phyloP scores from a whole-genome alignment of 1,284 basidiomycete genomes.

The Vanrija humicola region DNA sequence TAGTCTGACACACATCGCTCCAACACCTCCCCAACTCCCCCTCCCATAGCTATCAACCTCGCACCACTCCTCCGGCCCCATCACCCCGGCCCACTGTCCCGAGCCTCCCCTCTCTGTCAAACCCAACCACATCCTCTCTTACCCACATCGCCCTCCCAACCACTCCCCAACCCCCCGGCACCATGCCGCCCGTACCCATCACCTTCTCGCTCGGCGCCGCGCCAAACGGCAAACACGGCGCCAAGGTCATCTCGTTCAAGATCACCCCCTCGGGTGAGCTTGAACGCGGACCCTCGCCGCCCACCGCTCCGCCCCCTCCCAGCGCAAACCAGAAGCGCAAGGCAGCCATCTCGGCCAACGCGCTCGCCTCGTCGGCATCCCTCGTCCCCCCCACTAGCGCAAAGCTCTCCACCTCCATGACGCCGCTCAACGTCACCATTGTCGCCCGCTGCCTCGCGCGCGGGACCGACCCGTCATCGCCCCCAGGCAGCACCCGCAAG shows the following conservation, averaged over 20 bases:
- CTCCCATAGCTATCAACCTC: too few relatives aligned
- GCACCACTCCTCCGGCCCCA: not conserved
- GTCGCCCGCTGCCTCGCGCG: slow-evolving; percentile 29
- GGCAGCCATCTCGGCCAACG: slow-evolving; percentile 5
- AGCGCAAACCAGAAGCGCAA: slow-evolving; percentile 14
- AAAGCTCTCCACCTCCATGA: slow-evolving; percentile 17
- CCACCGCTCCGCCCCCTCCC: slow-evolving; percentile 11
- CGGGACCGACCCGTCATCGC: slow-evolving; percentile 5
- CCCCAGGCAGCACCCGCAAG: slow-evolving; percentile 7
- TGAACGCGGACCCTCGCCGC: slow-evolving; percentile 3
- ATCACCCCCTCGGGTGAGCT: not conserved
- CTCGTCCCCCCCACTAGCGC: slow-evolving; percentile 1
- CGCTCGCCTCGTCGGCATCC: not conserved
- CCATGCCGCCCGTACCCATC: slow-evolving; percentile 26
- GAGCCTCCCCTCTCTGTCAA: not conserved
- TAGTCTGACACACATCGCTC: not conserved
- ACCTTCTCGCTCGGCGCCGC: slow-evolving; percentile 7
- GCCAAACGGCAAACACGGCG: too few relatives aligned
- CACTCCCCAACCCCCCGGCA: not conserved
- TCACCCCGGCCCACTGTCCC: not conserved
- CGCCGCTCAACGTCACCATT: slow-evolving; percentile 29
- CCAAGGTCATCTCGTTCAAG: not conserved
- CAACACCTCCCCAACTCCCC: not conserved
- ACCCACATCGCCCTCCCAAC: not conserved
- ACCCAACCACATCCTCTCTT: not conserved